Conservation (phyloP, 106 monocot genomes). For the Allium sativum region DNA sequence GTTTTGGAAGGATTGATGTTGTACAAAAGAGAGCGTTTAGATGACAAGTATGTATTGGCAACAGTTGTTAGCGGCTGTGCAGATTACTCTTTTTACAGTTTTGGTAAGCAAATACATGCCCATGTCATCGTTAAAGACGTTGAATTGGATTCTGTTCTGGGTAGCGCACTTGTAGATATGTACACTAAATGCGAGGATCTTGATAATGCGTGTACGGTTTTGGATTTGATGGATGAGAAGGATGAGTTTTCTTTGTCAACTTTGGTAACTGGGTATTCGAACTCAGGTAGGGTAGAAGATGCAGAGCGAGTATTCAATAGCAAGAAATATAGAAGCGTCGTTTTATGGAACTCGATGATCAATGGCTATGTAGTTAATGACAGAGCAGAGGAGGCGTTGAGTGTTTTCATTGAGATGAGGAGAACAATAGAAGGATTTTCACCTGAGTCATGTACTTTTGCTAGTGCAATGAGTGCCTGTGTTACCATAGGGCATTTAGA, state of each 20-base stretch:
- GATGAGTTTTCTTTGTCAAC: constrained; percentile 65
- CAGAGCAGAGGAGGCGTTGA: constrained; percentile 21
- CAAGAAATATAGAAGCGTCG: constrained; percentile 17
- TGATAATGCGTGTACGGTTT: constrained; percentile 19
- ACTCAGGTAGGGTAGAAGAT: constrained; percentile 30
- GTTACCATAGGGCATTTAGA: constrained; percentile 2
- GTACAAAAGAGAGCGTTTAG: constrained; percentile 15
- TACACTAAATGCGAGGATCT: constrained; percentile 67
- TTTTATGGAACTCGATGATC: constrained; percentile 61
- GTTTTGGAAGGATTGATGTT: constrained; percentile 31
- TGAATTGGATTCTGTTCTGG: constrained; percentile 40
- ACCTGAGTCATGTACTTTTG: constrained; percentile 34
- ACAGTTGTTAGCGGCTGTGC: constrained; percentile 57
- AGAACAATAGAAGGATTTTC: constrained; percentile 10
- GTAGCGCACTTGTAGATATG: constrained; percentile 61
- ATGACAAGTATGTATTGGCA: constrained; percentile 48
- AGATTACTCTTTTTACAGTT: constrained; percentile 7
- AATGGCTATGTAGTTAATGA: constrained; percentile 27
- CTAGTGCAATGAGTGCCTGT: constrained; percentile 39
- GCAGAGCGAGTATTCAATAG: constrained; percentile 37
- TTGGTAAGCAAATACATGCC: constrained; percentile 50
- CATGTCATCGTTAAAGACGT: constrained; percentile 22
- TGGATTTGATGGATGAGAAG: constrained; percentile 18
- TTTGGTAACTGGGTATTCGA: constrained; percentile 34
- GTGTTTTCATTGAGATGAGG: constrained; percentile 33